Conservation (phyloP, 805 yeast species). For the Kurtzmaniella fragi region DNA sequence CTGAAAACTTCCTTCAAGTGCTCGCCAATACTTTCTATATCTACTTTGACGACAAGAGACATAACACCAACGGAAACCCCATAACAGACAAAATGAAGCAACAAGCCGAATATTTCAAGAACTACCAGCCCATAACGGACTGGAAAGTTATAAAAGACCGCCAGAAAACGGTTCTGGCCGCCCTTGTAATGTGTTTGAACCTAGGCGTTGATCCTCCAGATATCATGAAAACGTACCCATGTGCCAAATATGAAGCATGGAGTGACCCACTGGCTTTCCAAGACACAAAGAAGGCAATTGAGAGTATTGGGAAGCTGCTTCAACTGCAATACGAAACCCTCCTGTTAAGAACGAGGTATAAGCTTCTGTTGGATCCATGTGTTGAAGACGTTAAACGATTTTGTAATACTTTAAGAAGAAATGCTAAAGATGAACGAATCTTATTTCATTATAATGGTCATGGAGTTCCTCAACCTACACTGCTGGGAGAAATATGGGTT, state of each 20-base stretch:
- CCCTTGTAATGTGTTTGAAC: slow-evolving; percentile 83
- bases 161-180: slow-evolving; percentile 90
- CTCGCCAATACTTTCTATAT: slow-evolving; percentile 69
- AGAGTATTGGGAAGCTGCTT: slow-evolving; percentile 80
- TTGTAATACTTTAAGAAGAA: slow-evolving; percentile 81
- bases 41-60: slow-evolving; percentile 89
- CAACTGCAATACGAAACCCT: slow-evolving; percentile 88
- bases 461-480: slow-evolving; percentile 97
- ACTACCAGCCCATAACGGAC: slow-evolving; percentile 70
- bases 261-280: slow-evolving; percentile 77
- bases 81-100: slow-evolving; percentile 48
- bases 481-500: slow-evolving; percentile 97
- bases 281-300: slow-evolving; percentile 88
- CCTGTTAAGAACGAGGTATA: slow-evolving; percentile 81
- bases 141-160: slow-evolving; percentile 92
- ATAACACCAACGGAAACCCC: slow-evolving; percentile 85
- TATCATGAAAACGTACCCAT: slow-evolving; percentile 85
- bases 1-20: slow-evolving; percentile 50
- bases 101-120: slow-evolving; percentile 34
- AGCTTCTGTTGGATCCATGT: slow-evolving; percentile 88
- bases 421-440: slow-evolving; percentile 90
- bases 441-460: slow-evolving; percentile 96
- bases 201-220: slow-evolving; percentile 98
- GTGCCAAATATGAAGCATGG: slow-evolving; percentile 91
- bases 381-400: slow-evolving; percentile 93